Evolutionary conservation across 495 filamentous ascomycete genomes (phyloP), one percentile per base, ranked within the genome.

Genomic region (Hypomontagnella submonticulosa): DNA sequence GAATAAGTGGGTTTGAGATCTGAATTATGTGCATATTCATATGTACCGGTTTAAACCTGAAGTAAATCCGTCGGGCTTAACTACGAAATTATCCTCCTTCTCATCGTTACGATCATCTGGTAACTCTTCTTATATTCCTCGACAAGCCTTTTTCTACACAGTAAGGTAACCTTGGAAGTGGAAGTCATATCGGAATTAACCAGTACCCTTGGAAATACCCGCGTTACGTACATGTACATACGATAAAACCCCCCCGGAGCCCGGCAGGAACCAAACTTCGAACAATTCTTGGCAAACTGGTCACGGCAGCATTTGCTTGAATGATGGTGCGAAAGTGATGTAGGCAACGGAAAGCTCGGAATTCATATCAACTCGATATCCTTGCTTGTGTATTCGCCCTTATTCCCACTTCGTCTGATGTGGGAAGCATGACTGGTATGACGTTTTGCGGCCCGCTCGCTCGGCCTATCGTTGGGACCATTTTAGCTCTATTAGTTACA

Each of bases 271-370:
- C 40, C 40, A 46, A 48, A 38, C 53, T 20, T 47, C 34, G 38
- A 63, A 42, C 12, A 54, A 44, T 49, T 40, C 66, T 69, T 69
- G 66, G 66, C 66, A 63, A 46, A 43, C 65, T 57, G 43, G 41
- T 37, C 38, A 37, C 38, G 38, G 43, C 51, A 63, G 30, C 59
- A 59, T 41, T 58, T 32, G 23, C 11, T 60, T 53, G 32, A 36
- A 41, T 55, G 41, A 5, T 11, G 1, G 8, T 37, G 37, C 34
- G 42, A 42, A 23, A 33, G 23, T 48, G 54, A 42, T 57, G 54
- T 68, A 12, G 55, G 64, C 13, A 42, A 57, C 66, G 66, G 66
- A 69, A 64, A 32, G 43, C 56, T 64, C 66, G 66, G 66, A 64
- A 69, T 30, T n/a, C 18, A 43, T 4, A 53, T 15, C 32, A 38